Base-by-base conservation (phyloP, 2,329 filamentous ascomycete species). In the Colletotrichum gigasporum region DNA sequence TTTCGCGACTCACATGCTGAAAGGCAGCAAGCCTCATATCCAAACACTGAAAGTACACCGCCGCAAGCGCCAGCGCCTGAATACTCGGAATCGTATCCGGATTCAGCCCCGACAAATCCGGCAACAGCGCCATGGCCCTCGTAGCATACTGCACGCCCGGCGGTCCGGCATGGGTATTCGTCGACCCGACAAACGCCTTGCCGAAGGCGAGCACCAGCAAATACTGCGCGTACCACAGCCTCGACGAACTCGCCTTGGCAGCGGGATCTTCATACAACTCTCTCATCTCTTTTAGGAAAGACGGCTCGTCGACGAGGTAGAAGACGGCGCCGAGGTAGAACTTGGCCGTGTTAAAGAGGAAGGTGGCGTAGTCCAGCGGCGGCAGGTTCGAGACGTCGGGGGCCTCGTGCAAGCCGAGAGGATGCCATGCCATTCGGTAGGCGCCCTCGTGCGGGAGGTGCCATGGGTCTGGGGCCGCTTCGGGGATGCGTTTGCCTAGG, bases 1-100 rank as follows among this genome's bases (percentile, higher is more conserved):
- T n/a, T n/a, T n/a, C n/a, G n/a, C n/a, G 70, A 66, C 74, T 63
- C n/a, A 78, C 77, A 54, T 79, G 75, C 10, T 79, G 76, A 24
- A 76, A 79, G 0, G 78, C 78, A 1, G 74, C 74, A 0, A 76
- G 69, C 51, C 78, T 71, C 75, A 79, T 78, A 14, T 80, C 78
- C 2, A 80, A 71, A 0, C 78, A 79, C 30, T 80, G 78, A 3
- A 79, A 72, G 56, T 79, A 80, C 0, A 80, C 67, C 0, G 77
- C 77, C 0, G 72, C 76, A 6, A 80, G 30, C 0, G 75, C 73
- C 0, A 80, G 65, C 0, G 76, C 75, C 12, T 80, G 72, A 4
- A 77, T 76, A 4, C 72, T 70, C 0, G 68, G 67, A 41, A 77
- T 69, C 11, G 71, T 68, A 26, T 76, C 74, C 6, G 70, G 62